phyloP scores from a whole-genome alignment of 2,329 filamentous ascomycete genomes.

The Coniochaeta ligniaria region DNA sequence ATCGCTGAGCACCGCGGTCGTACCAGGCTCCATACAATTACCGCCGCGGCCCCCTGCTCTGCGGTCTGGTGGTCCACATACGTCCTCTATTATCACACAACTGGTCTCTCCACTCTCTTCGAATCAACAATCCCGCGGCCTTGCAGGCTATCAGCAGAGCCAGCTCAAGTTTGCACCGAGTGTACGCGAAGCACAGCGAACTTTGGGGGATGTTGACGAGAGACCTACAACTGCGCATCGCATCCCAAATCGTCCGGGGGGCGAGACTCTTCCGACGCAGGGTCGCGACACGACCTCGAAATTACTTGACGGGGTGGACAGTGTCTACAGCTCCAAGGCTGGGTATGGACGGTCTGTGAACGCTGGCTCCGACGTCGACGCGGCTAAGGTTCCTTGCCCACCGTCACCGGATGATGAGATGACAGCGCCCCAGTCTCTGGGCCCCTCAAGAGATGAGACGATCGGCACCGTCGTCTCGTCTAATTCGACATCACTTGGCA shows the following conservation, averaged over 20 bases:
- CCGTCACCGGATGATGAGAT: conserved; percentile 38
- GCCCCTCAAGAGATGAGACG: conserved; percentile 31
- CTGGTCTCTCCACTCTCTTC: not conserved
- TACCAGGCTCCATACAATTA: conserved; percentile 51
- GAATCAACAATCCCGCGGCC: conserved; percentile 8
- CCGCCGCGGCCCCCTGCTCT: conserved; percentile 34
- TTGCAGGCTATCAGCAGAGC: conserved; percentile 31
- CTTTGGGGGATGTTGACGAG: conserved; percentile 28
- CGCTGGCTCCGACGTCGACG: conserved; percentile 11
- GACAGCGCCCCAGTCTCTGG: conserved; percentile 19
- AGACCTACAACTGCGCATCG: conserved; percentile 42
- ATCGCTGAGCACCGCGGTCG: conserved; percentile 53
- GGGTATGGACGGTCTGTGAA: conserved; percentile 3
- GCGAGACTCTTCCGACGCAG: conserved; percentile 16
- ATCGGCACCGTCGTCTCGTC: conserved; percentile 40
- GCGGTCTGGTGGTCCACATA: not conserved
- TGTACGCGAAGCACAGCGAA: conserved; percentile 29
- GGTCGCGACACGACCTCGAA: not conserved
- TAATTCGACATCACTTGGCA: conserved; percentile 42
- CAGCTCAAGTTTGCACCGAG: conserved; percentile 38
- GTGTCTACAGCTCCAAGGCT: not conserved
- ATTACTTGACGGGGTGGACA: not conserved
- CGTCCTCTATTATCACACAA: not conserved
- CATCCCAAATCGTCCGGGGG: conserved; percentile 26
- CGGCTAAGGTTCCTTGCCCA: conserved; percentile 29